Base-by-base conservation (phyloP, 768 basidiomycete genomes). In the Mycena capillaripes region DNA sequence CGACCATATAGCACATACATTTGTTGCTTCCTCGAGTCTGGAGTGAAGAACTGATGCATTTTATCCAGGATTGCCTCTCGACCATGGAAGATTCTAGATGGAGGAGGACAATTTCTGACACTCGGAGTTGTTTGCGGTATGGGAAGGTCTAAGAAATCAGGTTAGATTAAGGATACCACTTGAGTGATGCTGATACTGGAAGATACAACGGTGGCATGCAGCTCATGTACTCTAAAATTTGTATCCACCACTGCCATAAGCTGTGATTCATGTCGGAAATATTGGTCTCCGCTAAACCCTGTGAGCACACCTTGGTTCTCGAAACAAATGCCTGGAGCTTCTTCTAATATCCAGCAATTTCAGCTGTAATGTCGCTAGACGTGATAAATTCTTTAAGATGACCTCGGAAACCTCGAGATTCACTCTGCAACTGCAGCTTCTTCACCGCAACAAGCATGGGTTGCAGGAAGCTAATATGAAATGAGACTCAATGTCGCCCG, bases 81-180 rank as follows among this genome's bases (percentile, higher is more conserved):
- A 10, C 66, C 66, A 19, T 68, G 55, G 32, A 68, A 69, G 3
- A 46, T 46, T 38, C 36, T 7, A 4, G 67, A 60, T 17, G 67
- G 67, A 38, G 46, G 57, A 40, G 67, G 67, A n/a, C 58, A 69
- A 14, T 25, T 36, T 25, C 40, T 53, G 32, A 27, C 12, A 4
- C 3, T 23, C 29, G 34, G 17, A 30, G 16, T 46, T 7, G 7
- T 19, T 5, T 21, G 44, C 10, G 38, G 6, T 16, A 12, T 12
- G 6, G 7, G 9, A 16, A 25, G 50, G 14, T 16, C 50, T 52
- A 16, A 52, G 50, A 7, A 7, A 38, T 14, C 6, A 38, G 6
- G 50, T 16, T 27, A 52, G 21, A 23, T 14, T 48, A n/a, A 48
- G 6, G 14, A 38, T 48, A 23, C n/a, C n/a, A 48, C n/a, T 48